Conservation (phyloP, 108 stramenopile species). For the Cyclostephanos tholiformis region DNA sequence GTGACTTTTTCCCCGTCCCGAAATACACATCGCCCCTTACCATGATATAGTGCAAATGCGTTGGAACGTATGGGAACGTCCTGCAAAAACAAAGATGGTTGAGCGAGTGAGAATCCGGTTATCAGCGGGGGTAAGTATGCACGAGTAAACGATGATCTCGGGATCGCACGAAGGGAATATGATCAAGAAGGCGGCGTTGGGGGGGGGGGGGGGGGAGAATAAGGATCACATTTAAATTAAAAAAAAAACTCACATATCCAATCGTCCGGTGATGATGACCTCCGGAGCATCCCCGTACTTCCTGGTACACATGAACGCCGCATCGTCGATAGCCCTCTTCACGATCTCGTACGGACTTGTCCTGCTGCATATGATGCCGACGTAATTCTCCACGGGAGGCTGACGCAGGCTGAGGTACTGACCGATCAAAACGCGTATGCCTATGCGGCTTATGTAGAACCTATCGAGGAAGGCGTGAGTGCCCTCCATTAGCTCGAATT, state of each 20-base stretch:
- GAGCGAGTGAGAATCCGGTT: background rate
- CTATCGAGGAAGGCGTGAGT: constrained; percentile 95
- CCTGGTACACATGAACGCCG: constrained; percentile 95
- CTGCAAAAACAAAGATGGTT: constrained; percentile 4
- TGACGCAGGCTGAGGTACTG: constrained; percentile 90
- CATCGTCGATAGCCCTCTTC: constrained; percentile 95
- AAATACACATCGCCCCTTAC: no score
- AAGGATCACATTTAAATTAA: no score
- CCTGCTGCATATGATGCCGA: constrained; percentile 85
- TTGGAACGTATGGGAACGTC: constrained; percentile 94
- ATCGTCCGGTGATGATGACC: constrained; percentile 92
- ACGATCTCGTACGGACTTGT: constrained; percentile 96
- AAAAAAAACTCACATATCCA: constrained; percentile 71
- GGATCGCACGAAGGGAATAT: background rate
- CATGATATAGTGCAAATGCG: constrained; percentile 70
- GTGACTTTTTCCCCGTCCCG: no score
- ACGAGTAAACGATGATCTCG: no score
- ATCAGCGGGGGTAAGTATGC: no score
- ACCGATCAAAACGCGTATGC: constrained; percentile 98
- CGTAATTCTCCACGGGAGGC: constrained; percentile 87
- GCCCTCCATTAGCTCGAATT: constrained; percentile 69
- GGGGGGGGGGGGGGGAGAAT: background rate
- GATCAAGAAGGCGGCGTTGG: background rate
- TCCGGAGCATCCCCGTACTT: constrained; percentile 99
- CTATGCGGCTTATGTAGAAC: constrained; percentile 97